These are phyloP conservation scores for Prinsepia uniflora DNA, from an alignment of 306 rosid species.

Conservation along the genomic window DNA sequence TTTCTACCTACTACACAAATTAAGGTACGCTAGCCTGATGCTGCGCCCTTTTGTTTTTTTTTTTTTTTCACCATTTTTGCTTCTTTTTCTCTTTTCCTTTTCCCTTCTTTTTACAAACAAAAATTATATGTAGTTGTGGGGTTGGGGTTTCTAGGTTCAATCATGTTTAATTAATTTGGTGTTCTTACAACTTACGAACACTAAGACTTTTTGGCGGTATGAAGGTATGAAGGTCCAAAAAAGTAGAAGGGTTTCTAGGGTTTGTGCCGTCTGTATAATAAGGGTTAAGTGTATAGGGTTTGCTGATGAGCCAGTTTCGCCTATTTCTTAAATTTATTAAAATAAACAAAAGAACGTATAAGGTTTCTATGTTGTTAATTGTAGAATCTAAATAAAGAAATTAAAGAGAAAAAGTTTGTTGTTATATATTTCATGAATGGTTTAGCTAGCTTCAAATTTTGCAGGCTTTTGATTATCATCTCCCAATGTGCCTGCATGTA, in stretches of 20 bases:
- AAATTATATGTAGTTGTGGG: neutral
- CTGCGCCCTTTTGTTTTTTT: neutral
- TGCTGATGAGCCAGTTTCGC: too few relatives aligned
- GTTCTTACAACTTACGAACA: neutral
- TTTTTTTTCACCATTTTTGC: neutral
- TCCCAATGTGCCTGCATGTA: neutral
- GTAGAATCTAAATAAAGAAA: neutral
- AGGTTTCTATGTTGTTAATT: too few relatives aligned
- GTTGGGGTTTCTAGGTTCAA: neutral
- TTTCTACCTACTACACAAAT: constrained; percentile 28
- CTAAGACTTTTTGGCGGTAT: neutral
- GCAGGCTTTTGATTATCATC: neutral
- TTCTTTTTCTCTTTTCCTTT: neutral
- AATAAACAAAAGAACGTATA: too few relatives aligned
- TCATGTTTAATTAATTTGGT: neutral
- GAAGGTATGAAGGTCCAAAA: neutral
- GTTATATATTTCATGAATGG: neutral
- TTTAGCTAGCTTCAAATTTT: neutral
- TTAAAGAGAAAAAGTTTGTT: neutral
- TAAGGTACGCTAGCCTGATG: constrained; percentile 44
- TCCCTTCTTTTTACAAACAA: neutral
- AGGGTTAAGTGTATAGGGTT: too few relatives aligned
- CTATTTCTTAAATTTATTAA: too few relatives aligned
- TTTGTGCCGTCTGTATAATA: neutral
- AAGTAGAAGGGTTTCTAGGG: neutral